Conservation (phyloP, 306 rosid species). For the Morella rubra region DNA sequence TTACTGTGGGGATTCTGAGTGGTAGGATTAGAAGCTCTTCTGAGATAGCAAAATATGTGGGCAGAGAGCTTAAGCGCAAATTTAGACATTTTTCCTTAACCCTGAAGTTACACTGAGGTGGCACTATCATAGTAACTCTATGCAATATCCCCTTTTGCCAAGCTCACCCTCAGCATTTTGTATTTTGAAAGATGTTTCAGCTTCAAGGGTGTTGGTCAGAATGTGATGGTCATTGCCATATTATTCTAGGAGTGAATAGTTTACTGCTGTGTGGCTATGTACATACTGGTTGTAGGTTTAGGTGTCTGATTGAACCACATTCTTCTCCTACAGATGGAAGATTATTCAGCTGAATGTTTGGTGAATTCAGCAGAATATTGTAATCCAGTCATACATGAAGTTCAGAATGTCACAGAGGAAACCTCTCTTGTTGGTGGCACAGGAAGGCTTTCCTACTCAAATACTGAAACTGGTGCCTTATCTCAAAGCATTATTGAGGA, state of each 20-base stretch:
- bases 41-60: too few species aligned
- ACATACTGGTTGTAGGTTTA: too few species aligned
- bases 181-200: neutral
- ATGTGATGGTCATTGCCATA: too few species aligned
- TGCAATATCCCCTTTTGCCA: neutral
- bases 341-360: constrained; percentile 45
- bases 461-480: constrained; percentile 44
- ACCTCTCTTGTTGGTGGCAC: constrained; percentile 37
- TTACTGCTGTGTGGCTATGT: too few species aligned
- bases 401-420: constrained; percentile 41
- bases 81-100: neutral
- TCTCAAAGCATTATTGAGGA: constrained; percentile 33
- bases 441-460: constrained; percentile 41
- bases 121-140: neutral
- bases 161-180: neutral
- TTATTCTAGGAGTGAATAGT: too few species aligned
- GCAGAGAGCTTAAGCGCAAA: neutral
- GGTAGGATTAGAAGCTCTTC: too few species aligned
- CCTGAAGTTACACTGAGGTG: neutral
- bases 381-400: constrained; percentile 31
- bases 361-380: constrained; percentile 40
- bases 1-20: too few species aligned
- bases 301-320: constrained; percentile 20
- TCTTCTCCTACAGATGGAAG: constrained; percentile 66
- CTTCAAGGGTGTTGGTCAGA: too few species aligned